Evolutionary conservation across 495 filamentous ascomycete species (phyloP), one percentile per base, ranked within the genome.

Genomic region (Xylaria longipes): DNA sequence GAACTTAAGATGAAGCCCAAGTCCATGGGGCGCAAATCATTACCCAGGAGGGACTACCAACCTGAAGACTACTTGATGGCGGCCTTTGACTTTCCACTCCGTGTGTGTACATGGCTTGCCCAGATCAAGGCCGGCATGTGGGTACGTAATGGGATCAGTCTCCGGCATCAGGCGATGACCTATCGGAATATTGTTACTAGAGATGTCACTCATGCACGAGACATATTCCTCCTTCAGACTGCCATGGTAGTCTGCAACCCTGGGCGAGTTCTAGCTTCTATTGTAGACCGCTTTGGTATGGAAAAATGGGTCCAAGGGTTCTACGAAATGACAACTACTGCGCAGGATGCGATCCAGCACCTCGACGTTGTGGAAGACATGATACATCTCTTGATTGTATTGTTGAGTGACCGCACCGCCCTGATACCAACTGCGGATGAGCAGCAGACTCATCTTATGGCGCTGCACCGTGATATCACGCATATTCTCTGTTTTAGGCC

Each of bases 51-150:
- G 43, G 80, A 86, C n/a, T 85, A 84, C 70, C 78, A 78, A 0
- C 83, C 88, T 0, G 93, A 97, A 70, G 93, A 97, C 77, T 87
- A 95, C 72, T 85, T 98, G 17, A 89, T 97, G 78, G 90, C 92
- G 0, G 89, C 93, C 72, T 97, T 98, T 76, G 96, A 99, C 78
- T 97, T 92, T 77, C 95, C 96, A 4, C 85, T 99, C 7, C 87
- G 96, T 45, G 94, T 98, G 4, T 97, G 94, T 80, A 94, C 93
- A 12, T 99, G 96, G 96, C 84, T 99, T 27, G 92, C 95, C 2
- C 97, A 99, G 82, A 98, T 98, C 90, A 97, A 97, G 79, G 93
- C 94, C 4, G 92, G 93, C 20, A 96, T 98, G 92, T 99, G 96
- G 96, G 97, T 99, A 48, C 91, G 96, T 43, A 99, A 99, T 77